Conservation (phyloP, 1,284 basidiomycete species). For the Leccinum fuscescens region DNA sequence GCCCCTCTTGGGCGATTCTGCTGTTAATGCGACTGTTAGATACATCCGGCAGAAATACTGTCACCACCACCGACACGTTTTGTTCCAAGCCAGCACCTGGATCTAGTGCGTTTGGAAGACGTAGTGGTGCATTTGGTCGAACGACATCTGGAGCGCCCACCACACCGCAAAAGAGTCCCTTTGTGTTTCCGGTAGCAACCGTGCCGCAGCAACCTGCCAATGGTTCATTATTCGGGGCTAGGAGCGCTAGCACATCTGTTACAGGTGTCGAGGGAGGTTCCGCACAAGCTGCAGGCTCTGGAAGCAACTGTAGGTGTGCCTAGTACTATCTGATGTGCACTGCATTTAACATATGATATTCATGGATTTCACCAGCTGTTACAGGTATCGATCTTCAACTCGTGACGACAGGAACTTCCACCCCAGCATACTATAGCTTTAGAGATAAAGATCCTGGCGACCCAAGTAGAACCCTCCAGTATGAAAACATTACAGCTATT, state of each 20-base stretch:
- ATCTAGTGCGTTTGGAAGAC: background rate
- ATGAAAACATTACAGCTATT: too few species aligned
- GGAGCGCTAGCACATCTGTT: conserved; percentile 7
- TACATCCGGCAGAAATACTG: background rate
- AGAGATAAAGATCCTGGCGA: too few species aligned
- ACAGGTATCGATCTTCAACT: too few species aligned
- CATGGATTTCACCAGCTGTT: too few species aligned
- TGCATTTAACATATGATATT: too few species aligned
- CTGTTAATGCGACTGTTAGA: background rate
- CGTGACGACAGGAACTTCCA: too few species aligned
- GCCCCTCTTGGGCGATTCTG: background rate
- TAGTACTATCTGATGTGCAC: background rate
- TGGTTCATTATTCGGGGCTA: conserved; percentile 35
- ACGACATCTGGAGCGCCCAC: conserved; percentile 21
- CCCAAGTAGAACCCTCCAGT: too few species aligned
- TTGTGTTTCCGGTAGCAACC: conserved; percentile 36
- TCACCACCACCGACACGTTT: background rate
- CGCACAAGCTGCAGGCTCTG: conserved; percentile 40
- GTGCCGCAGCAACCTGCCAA: conserved; percentile 34
- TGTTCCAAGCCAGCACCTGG: background rate
- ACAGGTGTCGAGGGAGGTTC: conserved; percentile 37
- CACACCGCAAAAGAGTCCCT: conserved; percentile 33
- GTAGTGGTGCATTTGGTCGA: background rate
- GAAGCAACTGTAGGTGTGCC: conserved; percentile 29
- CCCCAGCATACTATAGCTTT: too few species aligned